Percentiles rank a stretch among this genome's conserved stretches.
Conservation (phyloP, 2,329 filamentous ascomycete species). For the Colletotrichum gloeosporioides region DNA sequence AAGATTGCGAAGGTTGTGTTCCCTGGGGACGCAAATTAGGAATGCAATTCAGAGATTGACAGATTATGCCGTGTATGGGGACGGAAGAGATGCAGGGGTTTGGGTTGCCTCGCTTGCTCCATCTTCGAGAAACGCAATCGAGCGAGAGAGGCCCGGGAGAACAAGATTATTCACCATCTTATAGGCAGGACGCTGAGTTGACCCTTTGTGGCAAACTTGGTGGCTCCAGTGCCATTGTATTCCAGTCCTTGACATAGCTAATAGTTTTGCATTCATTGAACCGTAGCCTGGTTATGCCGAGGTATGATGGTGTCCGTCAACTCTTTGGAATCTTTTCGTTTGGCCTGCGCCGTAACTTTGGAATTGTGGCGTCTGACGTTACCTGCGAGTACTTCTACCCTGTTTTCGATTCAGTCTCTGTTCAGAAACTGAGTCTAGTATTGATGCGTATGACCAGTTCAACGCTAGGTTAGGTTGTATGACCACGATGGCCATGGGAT, state of each 20-base stretch:
- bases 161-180: neutral
- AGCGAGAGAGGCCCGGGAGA: neutral
- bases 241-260: neutral
- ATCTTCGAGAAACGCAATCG: neutral
- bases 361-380: neutral
- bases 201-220: neutral
- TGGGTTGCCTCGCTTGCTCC: neutral
- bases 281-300: neutral
- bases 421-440: neutral
- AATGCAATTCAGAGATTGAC: neutral
- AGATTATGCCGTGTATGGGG: neutral
- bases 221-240: neutral
- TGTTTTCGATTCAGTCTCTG: neutral
- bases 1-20: neutral
- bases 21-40: neutral
- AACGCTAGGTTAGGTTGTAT: no score
- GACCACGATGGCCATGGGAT: neutral
- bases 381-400: neutral
- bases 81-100: neutral
- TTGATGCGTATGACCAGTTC: neutral
- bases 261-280: neutral
- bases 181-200: neutral
- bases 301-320: neutral
- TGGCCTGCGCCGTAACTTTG: neutral
- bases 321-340: neutral